Conservation (phyloP, 2,329 filamentous ascomycete genomes). For the Trichoderma sp. region DNA sequence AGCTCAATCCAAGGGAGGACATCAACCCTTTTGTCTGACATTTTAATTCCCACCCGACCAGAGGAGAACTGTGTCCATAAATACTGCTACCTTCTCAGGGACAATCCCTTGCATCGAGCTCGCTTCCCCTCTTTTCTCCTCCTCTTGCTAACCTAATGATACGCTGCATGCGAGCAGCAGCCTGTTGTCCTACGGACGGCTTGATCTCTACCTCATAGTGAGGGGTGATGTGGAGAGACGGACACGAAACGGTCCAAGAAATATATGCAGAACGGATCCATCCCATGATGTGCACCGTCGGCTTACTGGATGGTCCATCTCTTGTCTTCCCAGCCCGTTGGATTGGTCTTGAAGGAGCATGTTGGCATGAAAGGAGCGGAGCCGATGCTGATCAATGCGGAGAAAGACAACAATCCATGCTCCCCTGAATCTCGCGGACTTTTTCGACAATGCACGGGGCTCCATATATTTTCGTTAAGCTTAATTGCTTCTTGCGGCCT, state of each 20-base stretch:
- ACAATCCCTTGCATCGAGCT: neutral
- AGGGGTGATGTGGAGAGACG: constrained; percentile 1
- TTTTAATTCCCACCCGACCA: neutral
- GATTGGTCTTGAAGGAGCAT: neutral
- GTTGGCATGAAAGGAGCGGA: neutral
- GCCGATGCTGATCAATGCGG: constrained; percentile 17
- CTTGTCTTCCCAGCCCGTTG: neutral
- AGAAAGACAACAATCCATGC: constrained; percentile 5
- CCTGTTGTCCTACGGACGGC: neutral
- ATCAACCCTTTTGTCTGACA: neutral
- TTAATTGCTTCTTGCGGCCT: neutral
- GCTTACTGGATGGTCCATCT: neutral
- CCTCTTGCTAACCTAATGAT: neutral
- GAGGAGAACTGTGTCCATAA: neutral
- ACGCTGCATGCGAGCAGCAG: constrained; percentile 12
- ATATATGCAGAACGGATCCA: neutral
- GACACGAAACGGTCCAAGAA: neutral
- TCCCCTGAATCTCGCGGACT: neutral
- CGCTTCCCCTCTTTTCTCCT: constrained; percentile 1
- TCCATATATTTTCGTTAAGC: constrained; percentile 10
- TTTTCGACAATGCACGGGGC: neutral
- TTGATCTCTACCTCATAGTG: neutral
- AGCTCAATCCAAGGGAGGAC: neutral
- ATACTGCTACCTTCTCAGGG: neutral
- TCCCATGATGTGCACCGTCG: neutral